These are phyloP conservation scores for Septoria linicola DNA, from an alignment of 2,329 filamentous ascomycete genomes.

Conservation along the genomic window DNA sequence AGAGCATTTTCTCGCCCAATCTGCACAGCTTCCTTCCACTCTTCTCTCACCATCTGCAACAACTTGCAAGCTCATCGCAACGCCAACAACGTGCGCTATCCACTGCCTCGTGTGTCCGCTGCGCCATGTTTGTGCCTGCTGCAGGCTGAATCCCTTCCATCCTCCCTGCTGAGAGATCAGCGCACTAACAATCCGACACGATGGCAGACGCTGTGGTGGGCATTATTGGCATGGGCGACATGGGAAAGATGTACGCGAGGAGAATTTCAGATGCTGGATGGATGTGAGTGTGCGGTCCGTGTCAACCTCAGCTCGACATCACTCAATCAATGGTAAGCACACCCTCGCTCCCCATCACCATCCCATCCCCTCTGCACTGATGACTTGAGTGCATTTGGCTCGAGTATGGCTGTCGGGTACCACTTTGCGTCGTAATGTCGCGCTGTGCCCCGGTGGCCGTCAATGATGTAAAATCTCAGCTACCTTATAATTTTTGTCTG, in stretches of 20 bases:
- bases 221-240: conserved; percentile 98
- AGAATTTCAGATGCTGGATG: conserved; percentile 87
- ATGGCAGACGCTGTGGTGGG: conserved; percentile 76
- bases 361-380: conserved; percentile 59
- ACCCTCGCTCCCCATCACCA: conserved; percentile 16
- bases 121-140: conserved; percentile 11
- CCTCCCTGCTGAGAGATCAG: conserved; percentile 7
- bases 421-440: conserved; percentile 71
- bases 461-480: conserved; percentile 99
- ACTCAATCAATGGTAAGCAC: conserved; percentile 38
- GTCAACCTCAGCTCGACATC: conserved; percentile 7
- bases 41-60: conserved; percentile 9
- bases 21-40: conserved; percentile 13
- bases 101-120: neutral
- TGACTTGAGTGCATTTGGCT: conserved; percentile 99
- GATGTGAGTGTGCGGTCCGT: conserved; percentile 68
- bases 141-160: conserved; percentile 17
- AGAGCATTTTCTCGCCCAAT: conserved; percentile 12
- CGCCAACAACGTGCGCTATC: neutral
- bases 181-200: conserved; percentile 32
- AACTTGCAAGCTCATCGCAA: conserved; percentile 1
- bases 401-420: conserved; percentile 76
- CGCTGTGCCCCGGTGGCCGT: conserved; percentile 56
- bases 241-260: conserved; percentile 98
- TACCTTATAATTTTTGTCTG: conserved; percentile 95